Evolutionary conservation across 306 rosid species (phyloP), one percentile per base, ranked within the genome.

Genomic region (Acmispon strigosus): DNA sequence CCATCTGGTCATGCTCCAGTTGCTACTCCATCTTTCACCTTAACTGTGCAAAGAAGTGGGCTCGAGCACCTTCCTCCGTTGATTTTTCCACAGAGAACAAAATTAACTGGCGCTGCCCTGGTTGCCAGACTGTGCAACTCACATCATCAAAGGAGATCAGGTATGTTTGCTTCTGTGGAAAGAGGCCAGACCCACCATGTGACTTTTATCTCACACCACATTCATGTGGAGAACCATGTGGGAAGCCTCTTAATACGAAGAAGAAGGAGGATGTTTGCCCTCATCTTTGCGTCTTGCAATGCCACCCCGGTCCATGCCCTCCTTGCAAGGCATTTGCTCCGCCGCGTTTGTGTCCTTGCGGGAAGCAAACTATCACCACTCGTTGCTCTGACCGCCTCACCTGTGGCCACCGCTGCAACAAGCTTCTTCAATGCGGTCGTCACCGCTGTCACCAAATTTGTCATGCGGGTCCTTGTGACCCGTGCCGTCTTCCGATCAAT

Each of bases 251-350:
- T 15, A 87, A 83, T 66, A 84, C 90, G 12, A 86, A 82, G 71
- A 86, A 50, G 75, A 16, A 1, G 78, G 96, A 85, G 19, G 79
- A 83, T 77, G 86, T 83, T 76, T 92, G 98, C 75, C 96, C 96
- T 29, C 98, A 92, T 84, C 49, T 74, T 74, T 92, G 98, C 71
- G 98, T 92, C 76, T 73, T 92, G 89, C 98, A 90, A 77, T 92
- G 98, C 80, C 98, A 92, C 73, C 98, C 98, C 0, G 96, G 98
- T 42, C 98, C 96, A 3, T 92, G 96, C 70, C 98, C 96, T 72
- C 91, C 98, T 55, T 92, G 96, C 75, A 92, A 82, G 71, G 92
- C 96, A 55, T 92, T 92, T 70, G 98, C 98, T 17, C 89, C 88
- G 0, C 88, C 96, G 3, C 69, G 87, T 24, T 8, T 76, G 51